phyloP scores from a whole-genome alignment of 2,329 filamentous ascomycete genomes.

The Colletotrichum shisoi region DNA sequence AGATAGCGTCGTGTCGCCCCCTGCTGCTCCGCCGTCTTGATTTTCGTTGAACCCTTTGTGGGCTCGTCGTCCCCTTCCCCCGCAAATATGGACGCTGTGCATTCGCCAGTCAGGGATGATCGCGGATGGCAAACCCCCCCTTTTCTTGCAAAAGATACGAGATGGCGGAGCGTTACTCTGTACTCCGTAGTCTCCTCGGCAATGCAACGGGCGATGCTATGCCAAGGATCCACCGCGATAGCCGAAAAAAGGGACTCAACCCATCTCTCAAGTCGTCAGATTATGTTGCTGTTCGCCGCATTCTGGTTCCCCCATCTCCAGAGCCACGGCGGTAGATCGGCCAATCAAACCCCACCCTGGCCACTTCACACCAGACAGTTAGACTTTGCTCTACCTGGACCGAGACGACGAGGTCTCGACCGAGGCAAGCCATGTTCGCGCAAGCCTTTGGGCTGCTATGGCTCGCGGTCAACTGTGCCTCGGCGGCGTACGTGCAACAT shows the following conservation, averaged over 20 bases:
- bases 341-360: neutral
- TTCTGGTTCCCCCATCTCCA: conserved; percentile 1
- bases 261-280: neutral
- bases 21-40: neutral
- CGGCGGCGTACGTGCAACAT: conserved; percentile 40
- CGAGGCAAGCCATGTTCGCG: conserved; percentile 1
- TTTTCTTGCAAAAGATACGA: conserved; percentile 22
- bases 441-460: conserved; percentile 19
- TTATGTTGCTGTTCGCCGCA: neutral
- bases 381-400: neutral
- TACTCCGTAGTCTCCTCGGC: conserved; percentile 29
- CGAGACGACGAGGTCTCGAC: neutral
- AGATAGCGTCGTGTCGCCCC: neutral
- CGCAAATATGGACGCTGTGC: conserved; percentile 10
- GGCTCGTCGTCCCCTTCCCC: conserved; percentile 6
- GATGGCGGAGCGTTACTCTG: conserved; percentile 11
- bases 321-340: neutral
- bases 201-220: conserved; percentile 25
- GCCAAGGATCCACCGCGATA: conserved; percentile 18
- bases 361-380: neutral
- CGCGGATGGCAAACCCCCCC: conserved; percentile 18
- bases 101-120: conserved; percentile 23
- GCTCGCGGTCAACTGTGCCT: conserved; percentile 24
- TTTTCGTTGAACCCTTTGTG: neutral
- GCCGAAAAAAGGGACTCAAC: conserved; percentile 10